These are phyloP conservation scores for Leccinum broughii DNA, from an alignment of 768 basidiomycete species.

Conservation along the genomic window DNA sequence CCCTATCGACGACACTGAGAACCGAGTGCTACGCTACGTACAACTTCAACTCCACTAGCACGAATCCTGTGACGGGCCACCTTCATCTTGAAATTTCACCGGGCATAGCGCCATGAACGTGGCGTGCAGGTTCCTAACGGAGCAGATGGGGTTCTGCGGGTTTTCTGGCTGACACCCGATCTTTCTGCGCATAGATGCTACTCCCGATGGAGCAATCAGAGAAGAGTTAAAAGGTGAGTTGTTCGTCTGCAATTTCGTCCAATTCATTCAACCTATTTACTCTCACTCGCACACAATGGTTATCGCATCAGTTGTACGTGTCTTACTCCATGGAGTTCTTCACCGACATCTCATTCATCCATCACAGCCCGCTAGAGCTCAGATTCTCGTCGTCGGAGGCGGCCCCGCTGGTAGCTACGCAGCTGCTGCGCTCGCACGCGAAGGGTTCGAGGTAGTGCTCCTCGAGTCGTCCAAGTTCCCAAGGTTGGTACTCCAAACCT, in stretches of 20 bases:
- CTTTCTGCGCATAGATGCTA: not conserved
- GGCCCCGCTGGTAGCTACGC: slow-evolving; percentile 16
- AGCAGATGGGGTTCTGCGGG: not conserved
- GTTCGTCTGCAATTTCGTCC: not conserved
- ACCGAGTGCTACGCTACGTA: not conserved
- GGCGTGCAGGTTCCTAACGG: no score
- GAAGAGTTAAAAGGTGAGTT: not conserved
- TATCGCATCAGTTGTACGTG: not conserved
- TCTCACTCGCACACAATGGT: not conserved
- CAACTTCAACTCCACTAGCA: not conserved
- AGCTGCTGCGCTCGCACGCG: slow-evolving; percentile 7
- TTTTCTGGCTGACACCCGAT: not conserved
- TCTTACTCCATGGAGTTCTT: not conserved
- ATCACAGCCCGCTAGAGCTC: not conserved
- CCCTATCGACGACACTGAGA: not conserved
- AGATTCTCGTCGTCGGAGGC: slow-evolving; percentile 16
- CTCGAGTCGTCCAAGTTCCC: slow-evolving; percentile 15
- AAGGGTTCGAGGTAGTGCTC: slow-evolving; percentile 11
- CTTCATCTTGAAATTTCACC: not conserved
- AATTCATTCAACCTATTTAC: not conserved
- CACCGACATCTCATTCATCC: not conserved
- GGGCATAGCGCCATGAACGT: not conserved
- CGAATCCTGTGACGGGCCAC: not conserved
- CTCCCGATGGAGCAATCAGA: not conserved
- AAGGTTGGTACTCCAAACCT: slow-evolving; percentile 1